phyloP scores from a whole-genome alignment of 1,284 basidiomycete genomes.

The Leccinum huronense region DNA sequence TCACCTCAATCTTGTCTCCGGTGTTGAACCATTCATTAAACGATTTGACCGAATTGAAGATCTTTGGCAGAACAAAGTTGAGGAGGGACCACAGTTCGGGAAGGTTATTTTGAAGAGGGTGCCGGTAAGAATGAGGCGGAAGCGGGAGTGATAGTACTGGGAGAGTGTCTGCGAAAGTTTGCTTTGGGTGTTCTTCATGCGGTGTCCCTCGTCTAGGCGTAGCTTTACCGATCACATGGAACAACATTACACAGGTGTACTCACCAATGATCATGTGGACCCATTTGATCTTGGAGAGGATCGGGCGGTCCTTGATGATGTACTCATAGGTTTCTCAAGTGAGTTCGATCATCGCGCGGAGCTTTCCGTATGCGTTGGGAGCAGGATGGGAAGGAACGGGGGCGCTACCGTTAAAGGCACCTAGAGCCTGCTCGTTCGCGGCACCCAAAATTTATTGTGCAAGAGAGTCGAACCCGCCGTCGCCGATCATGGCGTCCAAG shows the following conservation, averaged over 20 bases:
- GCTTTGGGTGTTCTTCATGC: conserved; percentile 99
- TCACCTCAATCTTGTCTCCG: conserved; percentile 97
- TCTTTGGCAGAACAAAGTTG: conserved; percentile 97
- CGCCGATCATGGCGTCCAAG: conserved; percentile 80
- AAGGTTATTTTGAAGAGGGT: conserved; percentile 97
- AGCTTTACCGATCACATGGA: conserved; percentile 7
- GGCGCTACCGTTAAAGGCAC: neutral
- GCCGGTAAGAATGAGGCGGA: conserved; percentile 95
- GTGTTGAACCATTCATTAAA: conserved; percentile 99
- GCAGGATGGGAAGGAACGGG: conserved; percentile 43
- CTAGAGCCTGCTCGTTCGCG: conserved; percentile 32
- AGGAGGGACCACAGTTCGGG: conserved; percentile 98
- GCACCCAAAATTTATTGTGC: conserved; percentile 46
- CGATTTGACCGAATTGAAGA: conserved; percentile 99
- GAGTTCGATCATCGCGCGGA: conserved; percentile 92
- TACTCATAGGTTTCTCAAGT: conserved; percentile 98
- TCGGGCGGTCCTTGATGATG: conserved; percentile 95
- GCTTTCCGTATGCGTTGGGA: conserved; percentile 70
- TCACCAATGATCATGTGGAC: conserved; percentile 95
- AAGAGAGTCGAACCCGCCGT: conserved; percentile 65
- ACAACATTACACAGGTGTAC: conserved; percentile 23
- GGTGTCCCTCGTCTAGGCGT: conserved; percentile 87
- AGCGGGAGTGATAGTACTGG: conserved; percentile 90
- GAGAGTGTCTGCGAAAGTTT: conserved; percentile 94
- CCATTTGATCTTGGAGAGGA: conserved; percentile 94